Evolutionary conservation across 345 rosid genomes (phyloP).

Genomic region (Bruguiera gymnorhiza): DNA sequence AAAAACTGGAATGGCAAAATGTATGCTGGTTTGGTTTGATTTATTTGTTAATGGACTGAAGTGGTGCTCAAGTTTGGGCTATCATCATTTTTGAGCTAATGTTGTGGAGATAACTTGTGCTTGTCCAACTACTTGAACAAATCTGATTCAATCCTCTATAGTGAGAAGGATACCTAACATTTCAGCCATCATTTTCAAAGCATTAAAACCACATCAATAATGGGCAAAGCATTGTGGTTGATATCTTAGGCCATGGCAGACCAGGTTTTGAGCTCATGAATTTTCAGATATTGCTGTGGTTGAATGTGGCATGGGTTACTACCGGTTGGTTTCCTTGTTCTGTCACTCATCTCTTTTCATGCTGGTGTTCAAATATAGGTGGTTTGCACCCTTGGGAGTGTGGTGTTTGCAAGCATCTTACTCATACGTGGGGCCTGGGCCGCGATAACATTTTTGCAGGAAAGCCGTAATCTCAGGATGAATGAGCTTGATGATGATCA

Average conservation of each 20-base stretch:
- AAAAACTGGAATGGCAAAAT: background rate
- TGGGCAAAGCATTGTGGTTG: background rate
- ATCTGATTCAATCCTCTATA: background rate
- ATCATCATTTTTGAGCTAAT: background rate
- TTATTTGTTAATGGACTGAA: background rate
- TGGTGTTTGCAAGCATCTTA: conserved; percentile 62
- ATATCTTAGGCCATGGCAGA: background rate
- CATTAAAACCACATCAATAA: background rate
- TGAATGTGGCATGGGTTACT: background rate
- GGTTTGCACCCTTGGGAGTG: conserved; percentile 64
- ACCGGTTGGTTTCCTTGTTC: background rate
- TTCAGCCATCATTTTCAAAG: too few species aligned
- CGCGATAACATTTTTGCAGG: conserved; percentile 48
- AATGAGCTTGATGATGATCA: conserved; percentile 36
- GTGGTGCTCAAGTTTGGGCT: background rate
- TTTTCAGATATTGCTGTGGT: background rate
- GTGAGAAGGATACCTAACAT: too few species aligned
- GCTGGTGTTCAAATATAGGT: conserved; percentile 35
- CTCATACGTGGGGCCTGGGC: conserved; percentile 60
- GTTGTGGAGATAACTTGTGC: background rate
- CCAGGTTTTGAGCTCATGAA: background rate
- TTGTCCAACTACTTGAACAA: background rate
- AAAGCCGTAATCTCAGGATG: conserved; percentile 29
- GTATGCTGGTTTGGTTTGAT: background rate
- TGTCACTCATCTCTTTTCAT: background rate